These are phyloP conservation scores for Perilla frutescens DNA, from an alignment of 257 asterid genomes.

Conservation along the genomic window DNA sequence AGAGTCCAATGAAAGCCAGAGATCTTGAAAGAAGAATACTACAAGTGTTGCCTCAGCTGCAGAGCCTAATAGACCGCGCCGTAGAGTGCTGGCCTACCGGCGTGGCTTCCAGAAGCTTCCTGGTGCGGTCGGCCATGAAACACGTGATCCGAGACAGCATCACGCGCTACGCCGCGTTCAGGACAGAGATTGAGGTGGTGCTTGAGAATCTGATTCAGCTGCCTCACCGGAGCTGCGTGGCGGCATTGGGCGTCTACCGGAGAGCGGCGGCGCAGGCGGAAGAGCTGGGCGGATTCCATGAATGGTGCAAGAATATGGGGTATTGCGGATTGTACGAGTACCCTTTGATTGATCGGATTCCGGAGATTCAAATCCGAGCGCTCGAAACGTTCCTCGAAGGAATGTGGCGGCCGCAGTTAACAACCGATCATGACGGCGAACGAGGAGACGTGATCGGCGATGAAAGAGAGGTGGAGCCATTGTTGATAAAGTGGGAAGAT, in stretches of 20 bases:
- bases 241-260: conserved; percentile 62
- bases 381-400: conserved; percentile 61
- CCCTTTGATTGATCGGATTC: conserved; percentile 61
- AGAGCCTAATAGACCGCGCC: conserved; percentile 58
- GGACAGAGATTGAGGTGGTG: conserved; percentile 48
- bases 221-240: conserved; percentile 49
- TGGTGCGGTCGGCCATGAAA: conserved; percentile 58
- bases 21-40: conserved; percentile 34
- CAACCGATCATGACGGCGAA: conserved; percentile 37
- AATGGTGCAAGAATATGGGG: conserved; percentile 56
- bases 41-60: conserved; percentile 61
- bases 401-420: conserved; percentile 60
- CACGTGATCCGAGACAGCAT: conserved; percentile 62
- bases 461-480: conserved; percentile 19
- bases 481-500: conserved; percentile 52
- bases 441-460: not conserved
- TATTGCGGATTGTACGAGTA: conserved; percentile 60
- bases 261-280: conserved; percentile 63
- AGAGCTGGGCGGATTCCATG: conserved; percentile 49
- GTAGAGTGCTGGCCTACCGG: conserved; percentile 64
- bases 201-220: conserved; percentile 60
- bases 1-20: not conserved
- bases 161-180: conserved; percentile 46
- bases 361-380: conserved; percentile 58
- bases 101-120: conserved; percentile 47